Base-by-base conservation (phyloP, 176 grass and related monocot genomes). In the Paspalum vaginatum region DNA sequence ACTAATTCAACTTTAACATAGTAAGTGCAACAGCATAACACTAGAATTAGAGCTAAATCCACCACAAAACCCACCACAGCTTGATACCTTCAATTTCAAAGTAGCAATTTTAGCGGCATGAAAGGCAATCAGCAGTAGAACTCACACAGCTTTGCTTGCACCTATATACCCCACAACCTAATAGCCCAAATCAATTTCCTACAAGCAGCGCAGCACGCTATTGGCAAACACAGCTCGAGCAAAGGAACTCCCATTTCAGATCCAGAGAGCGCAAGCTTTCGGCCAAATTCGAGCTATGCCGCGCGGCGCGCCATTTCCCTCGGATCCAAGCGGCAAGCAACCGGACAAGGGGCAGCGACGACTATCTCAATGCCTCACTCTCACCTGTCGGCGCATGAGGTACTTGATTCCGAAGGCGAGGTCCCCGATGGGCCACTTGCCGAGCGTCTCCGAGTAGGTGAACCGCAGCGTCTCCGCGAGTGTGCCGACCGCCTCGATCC, bases 341-440 rank as follows among this genome's bases (percentile, higher is more conserved):
- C 20, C 24, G 24, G 20, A 26, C 12, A 38, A 20, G 44, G 56
- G n/a, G 64, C 25, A 55, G 49, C 24, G 11, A 73, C 39, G 64
- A 64, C 8, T 5, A 40, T n/a, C 37, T n/a, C n/a, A n/a, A n/a
- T n/a, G n/a, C n/a, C n/a, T n/a, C n/a, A 6, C 21, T 1, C 84
- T 84, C 53, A 95, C 96, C 92, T 98, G 96, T 42, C 88, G 88
- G 75, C 92, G 87, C 88, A 98, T 98, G 49, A 98, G 85, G 81
- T 98, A 98, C 62, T 95, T 98, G 76, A 98, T 98, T 60, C 96
- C 96, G 74, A 98, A 98, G 27, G 96, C 92, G 50, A 98, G 85
- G 85, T 98, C 96, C 18, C 90, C 92, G 77, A 98, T 95, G 42
- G 96, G 96, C 96, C 96, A 98, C 86, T 98, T 98, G 55, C 92